Evolutionary conservation across 441 rosid genomes (phyloP), one percentile per base, ranked within the genome.

Genomic region (Populus hybrid): DNA sequence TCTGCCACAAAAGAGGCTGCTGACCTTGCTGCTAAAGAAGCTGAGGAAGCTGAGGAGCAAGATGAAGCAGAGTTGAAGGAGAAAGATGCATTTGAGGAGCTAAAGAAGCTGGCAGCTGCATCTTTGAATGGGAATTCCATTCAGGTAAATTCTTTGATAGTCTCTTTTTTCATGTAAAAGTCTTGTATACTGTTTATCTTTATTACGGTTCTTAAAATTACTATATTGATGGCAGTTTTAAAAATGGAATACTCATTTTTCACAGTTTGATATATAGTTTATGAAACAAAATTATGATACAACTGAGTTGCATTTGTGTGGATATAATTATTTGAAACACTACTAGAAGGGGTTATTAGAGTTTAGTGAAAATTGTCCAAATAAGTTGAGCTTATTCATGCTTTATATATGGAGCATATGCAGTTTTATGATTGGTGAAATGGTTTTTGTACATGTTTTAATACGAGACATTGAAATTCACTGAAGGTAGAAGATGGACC

Each of bases 41-140:
- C 81, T 53, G 91, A 86, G 32, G 94, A 94, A 76, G 84, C 82
- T 53, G 91, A 86, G 35, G 90, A 88, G 72, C 83, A 78, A 79
- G 94, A 91, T 46, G 95, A 91, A 80, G 86, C 77, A 53, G 91
- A 88, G 75, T 73, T 87, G 21, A 80, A 28, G 76, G 92, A 81
- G 82, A 92, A 87, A 82, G 97, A 93, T 82, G 98, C 98, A 72
- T 95, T 97, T 82, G 89, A 89, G 68, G 98, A 95, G 88, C 97
- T 92, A 68, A 97, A 95, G 87, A 92, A 88, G 89, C 76, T 94
- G 88, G 99, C 97, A 59, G 86, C 94, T 71, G 72, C 89, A 38
- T 89, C 94, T 77, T 66, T 83, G 74, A 90, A 83, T 73, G 88
- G 76, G 74, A 82, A 82, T 53, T 78, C 89, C 68, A 80, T 63